A percentile compares a stretch with the other conserved stretches of the same genome.
phyloP scores from a whole-genome alignment of 768 basidiomycete species.

The Calocera viscosa region DNA sequence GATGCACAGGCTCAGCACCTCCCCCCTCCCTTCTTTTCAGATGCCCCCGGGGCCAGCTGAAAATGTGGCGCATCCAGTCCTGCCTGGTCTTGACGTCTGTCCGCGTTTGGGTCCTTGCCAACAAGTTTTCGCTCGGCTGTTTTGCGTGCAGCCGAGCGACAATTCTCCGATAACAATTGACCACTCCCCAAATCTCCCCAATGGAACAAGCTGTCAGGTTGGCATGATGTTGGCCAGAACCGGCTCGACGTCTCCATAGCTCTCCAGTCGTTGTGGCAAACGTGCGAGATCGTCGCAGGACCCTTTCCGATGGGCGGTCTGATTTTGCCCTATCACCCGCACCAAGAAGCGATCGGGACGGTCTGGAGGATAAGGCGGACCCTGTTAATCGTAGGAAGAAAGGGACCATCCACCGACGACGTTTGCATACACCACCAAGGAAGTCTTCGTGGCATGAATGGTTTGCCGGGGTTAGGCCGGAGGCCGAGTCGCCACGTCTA shows the following conservation, averaged over 20 bases:
- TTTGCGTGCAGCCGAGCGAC: neutral
- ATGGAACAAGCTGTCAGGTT: neutral
- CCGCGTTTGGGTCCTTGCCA: slow-evolving; percentile 5
- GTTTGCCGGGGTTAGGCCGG: neutral
- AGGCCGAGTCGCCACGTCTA: neutral
- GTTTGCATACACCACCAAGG: neutral
- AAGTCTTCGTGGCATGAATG: neutral
- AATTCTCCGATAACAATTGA: neutral
- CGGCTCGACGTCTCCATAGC: neutral
- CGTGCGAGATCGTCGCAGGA: neutral
- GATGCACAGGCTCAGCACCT: slow-evolving; percentile 1
- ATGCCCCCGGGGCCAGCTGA: neutral
- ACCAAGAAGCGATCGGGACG: neutral
- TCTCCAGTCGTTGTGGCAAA: neutral
- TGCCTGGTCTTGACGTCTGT: neutral
- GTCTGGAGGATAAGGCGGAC: neutral
- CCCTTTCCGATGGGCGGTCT: neutral
- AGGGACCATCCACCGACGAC: neutral
- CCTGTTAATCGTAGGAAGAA: neutral
- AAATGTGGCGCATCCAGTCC: slow-evolving; percentile 3
- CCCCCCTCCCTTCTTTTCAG: neutral
- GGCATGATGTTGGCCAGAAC: neutral
- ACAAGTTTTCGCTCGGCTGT: slow-evolving; percentile 1
- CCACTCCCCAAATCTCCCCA: neutral
- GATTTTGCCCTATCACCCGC: slow-evolving; percentile 3